These are phyloP conservation scores for Podospora appendiculata DNA, from an alignment of 495 filamentous ascomycete species.

Conservation along the genomic window DNA sequence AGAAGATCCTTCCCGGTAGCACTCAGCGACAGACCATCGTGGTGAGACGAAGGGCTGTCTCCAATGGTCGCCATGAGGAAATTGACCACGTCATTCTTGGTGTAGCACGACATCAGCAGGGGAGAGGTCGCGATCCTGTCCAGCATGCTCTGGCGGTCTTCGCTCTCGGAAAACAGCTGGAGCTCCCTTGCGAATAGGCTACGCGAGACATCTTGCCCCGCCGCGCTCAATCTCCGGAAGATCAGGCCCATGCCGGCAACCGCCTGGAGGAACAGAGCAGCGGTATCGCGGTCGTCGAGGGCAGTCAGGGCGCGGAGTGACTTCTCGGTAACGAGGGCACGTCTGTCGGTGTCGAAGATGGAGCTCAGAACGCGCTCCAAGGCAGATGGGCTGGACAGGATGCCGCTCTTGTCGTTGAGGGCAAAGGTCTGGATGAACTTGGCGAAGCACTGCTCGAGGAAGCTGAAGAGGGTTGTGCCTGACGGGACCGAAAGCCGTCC, in stretches of 20 bases:
- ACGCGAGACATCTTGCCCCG: background rate
- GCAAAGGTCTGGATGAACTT: slow-evolving; percentile 12
- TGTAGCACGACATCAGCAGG: slow-evolving; percentile 18
- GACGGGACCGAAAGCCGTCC: slow-evolving; percentile 15
- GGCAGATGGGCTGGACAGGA: slow-evolving; percentile 12
- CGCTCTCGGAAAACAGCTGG: slow-evolving; percentile 24
- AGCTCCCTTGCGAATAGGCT: slow-evolving; percentile 15
- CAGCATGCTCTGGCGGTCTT: slow-evolving; percentile 15
- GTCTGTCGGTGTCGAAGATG: slow-evolving; percentile 19
- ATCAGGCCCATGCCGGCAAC: slow-evolving; percentile 21
- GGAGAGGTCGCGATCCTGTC: slow-evolving; percentile 12
- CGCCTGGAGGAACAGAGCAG: slow-evolving; percentile 18
- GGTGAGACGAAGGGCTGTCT: background rate
- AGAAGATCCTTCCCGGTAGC: slow-evolving; percentile 8
- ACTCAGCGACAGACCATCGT: slow-evolving; percentile 6
- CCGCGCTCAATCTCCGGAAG: slow-evolving; percentile 11
- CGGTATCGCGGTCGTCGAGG: slow-evolving; percentile 19
- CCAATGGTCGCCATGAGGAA: slow-evolving; percentile 14
- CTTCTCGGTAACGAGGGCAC: slow-evolving; percentile 17
- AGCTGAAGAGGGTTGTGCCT: slow-evolving; percentile 12
- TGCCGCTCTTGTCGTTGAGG: slow-evolving; percentile 13
- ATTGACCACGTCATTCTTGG: slow-evolving; percentile 11
- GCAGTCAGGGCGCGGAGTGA: slow-evolving; percentile 10
- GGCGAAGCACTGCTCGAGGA: slow-evolving; percentile 12
- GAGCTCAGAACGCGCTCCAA: slow-evolving; percentile 13